Evolutionary conservation across 768 basidiomycete species (phyloP), one percentile per base, ranked within the genome.

Genomic region (Tricholoma flavovirens): DNA sequence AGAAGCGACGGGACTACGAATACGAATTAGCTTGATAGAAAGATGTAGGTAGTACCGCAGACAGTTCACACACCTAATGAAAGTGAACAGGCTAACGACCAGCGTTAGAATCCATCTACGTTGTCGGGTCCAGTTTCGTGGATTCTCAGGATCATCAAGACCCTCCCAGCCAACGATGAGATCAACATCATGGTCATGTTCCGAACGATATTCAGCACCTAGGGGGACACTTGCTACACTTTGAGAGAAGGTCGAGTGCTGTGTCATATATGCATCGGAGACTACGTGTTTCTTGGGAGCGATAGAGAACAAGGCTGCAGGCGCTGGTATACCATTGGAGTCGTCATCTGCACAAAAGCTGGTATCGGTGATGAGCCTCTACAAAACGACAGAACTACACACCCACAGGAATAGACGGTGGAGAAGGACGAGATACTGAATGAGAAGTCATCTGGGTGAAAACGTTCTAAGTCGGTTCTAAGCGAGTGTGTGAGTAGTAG

Each of bases 1-100:
- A 5, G 71, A 70, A 12, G 61, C 70, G 10, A 72, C 69, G 53
- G 70, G 70, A 43, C 71, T 69, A 45, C 2, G n/a, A 21, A 14
- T 26, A 26, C 1, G 14, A 9, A 38, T 53, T 24, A 24, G 42
- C 24, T n/a, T n/a, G n/a, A n/a, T n/a, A n/a, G n/a, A 26, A 26
- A 26, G n/a, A n/a, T n/a, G 26, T 26, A 15, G 21, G 21, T 15
- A 9, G 45, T 29, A 22, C 30, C 38, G 22, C n/a, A 19, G 21
- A 49, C 17, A 35, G 49, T 42, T 45, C 17, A 29, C 56, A 15
- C 50, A 69, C 56, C 71, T 73, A 19, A 82, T 82, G 67, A 83
- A 83, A 1, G 81, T 78, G 58, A 80, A 84, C 0, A 73, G 68
- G 14, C 80, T 82, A 12, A 82, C 75, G 46, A 83, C 75, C 17